A percentile compares a stretch with the other conserved stretches of the same genome.
phyloP scores from a whole-genome alignment of 2,329 filamentous ascomycete species.

The Colletotrichum sp. region DNA sequence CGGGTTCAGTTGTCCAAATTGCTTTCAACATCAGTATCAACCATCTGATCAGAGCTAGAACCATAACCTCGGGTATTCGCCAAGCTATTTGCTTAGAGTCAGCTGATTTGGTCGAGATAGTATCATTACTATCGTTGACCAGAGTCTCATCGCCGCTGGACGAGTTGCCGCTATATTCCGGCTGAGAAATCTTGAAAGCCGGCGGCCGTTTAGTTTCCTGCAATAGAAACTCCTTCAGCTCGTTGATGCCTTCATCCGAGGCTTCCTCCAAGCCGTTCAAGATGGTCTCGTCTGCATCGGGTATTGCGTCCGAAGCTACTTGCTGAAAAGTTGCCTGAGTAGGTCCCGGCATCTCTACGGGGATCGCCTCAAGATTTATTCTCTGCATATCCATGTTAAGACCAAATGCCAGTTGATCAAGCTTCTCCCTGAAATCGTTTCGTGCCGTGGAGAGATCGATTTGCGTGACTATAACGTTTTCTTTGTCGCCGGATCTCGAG shows the following conservation, averaged over 20 bases:
- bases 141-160: not conserved
- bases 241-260: not conserved
- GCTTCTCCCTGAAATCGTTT: not conserved
- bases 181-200: rapidly evolving
- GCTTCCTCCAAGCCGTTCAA: not conserved
- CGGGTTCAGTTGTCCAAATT: rapidly evolving
- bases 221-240: rapidly evolving
- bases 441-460: not conserved
- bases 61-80: not conserved
- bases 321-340: not conserved
- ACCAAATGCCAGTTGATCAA: not conserved
- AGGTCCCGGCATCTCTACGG: not conserved
- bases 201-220: rapidly evolving
- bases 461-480: not conserved
- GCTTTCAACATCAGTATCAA: not conserved
- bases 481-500: not conserved
- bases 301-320: rapidly evolving
- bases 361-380: not conserved
- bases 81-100: not conserved
- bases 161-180: not conserved
- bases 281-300: rapidly evolving
- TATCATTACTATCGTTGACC: rapidly evolving
- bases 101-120: not conserved
- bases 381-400: not conserved
- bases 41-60: not conserved